Evolutionary conservation across 163 green algal genomes (phyloP).

Genomic region (Trebouxiophyceae sp.): DNA sequence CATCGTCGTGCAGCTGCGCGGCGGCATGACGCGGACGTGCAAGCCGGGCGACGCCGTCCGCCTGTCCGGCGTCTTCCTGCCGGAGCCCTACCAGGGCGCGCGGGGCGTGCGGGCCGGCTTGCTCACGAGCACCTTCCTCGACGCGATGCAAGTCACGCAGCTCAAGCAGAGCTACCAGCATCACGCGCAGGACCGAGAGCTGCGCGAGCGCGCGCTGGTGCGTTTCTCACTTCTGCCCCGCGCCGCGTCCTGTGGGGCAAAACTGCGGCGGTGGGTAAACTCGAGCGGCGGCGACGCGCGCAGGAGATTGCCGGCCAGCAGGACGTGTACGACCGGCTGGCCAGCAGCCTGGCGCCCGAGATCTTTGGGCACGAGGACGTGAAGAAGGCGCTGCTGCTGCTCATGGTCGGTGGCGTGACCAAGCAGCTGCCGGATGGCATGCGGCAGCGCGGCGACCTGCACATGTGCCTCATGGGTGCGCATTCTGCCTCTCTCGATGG

Average conservation of each 20-base stretch:
- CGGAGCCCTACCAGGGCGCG: conserved; percentile 64
- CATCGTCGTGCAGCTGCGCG: conserved; percentile 80
- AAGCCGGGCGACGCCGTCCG: conserved; percentile 73
- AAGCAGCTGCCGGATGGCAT: conserved; percentile 84
- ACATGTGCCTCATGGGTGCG: conserved; percentile 96
- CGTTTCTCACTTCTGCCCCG: no score
- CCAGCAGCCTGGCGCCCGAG: conserved; percentile 89
- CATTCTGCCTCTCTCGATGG: not conserved
- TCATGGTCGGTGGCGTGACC: conserved; percentile 85
- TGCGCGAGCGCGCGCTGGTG: conserved; percentile 10
- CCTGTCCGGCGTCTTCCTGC: conserved; percentile 87
- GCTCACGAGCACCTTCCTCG: conserved; percentile 83
- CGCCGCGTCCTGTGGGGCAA: no score
- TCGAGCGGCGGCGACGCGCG: no score
- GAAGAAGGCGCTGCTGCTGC: conserved; percentile 93
- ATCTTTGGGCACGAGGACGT: conserved; percentile 98
- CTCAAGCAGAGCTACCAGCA: conserved; percentile 74
- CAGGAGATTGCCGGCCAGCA: conserved; percentile 17
- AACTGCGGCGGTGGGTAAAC: no score
- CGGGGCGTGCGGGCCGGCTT: conserved; percentile 50
- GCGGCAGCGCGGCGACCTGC: conserved; percentile 91
- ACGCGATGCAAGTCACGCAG: conserved; percentile 71
- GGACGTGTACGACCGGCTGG: conserved; percentile 82
- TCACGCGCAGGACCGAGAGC: conserved; percentile 32
- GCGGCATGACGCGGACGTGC: conserved; percentile 73